Evolutionary conservation across 495 filamentous ascomycete genomes (phyloP), one percentile per base, ranked within the genome.

Genomic region (Xylaria bambusicola): DNA sequence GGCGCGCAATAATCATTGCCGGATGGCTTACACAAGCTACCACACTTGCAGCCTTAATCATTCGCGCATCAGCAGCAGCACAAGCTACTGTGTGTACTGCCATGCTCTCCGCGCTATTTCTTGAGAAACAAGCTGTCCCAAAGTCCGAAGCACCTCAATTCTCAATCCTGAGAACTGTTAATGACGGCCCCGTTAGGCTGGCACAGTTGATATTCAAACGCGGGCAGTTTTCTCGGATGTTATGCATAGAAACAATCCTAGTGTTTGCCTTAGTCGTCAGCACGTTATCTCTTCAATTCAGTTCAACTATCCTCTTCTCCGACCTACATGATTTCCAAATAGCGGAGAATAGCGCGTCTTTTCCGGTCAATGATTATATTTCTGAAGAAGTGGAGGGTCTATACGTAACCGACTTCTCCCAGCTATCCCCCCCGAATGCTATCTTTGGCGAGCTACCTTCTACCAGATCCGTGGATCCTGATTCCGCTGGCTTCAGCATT

Each of bases 21-120:
- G 29, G 48, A 29, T 41, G 53, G 40, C 48, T 62, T 31, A 31
- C 44, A 15, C 63, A 56, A 44, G 49, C 59, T 26, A 56, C 61
- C 18, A 65, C 63, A 2, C 48, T 65, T 6, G 56, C 58, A 21
- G 46, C 58, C 7, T 41, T 61, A 6, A 9, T 62, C 18, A 47
- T 65, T 13, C 63, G 63, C 2, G 33, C 53, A 3, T 44, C 44
- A 1, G 18, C 58, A 1, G 50, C 58, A 8, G 12, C 45, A 6
- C 63, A 65, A 24, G 42, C 58, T 1, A 52, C 49, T n/a, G 24
- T 62, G 7, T 50, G 58, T 31, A 65, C 63, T 5, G 55, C 47
- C 20, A 45, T 65, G 58, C 15, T 65, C 12, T 52, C 63, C 10
- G 47, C 63, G 0, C 40, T 65, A 10, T 15, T 65, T 1, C 54